Evolutionary conservation across 345 rosid genomes (phyloP), one percentile per base, ranked within the genome.

Genomic region (Abelmoschus esculentus): DNA sequence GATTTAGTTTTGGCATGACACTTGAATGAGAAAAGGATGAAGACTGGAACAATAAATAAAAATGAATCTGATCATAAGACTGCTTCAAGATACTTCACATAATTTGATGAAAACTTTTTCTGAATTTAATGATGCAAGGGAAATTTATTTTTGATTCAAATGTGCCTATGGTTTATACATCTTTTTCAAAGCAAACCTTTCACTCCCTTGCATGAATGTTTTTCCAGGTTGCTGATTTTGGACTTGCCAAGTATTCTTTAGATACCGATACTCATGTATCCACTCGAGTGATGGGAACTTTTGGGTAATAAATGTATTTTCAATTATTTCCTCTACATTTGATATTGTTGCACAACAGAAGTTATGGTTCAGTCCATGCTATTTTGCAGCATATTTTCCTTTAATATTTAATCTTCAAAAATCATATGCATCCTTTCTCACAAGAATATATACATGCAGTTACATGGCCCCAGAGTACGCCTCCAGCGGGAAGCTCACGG

Each of bases 401-500:
- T 55, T 57, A 0, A 44, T 66, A 17, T 28, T 9, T 66, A 18
- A 12, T 15, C 17, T 19, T 17, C 18, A 32, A 64, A 46, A 14
- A 4, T 55, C 46, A 38, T 8, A 38, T 50, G 3, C 26, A 2
- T 36, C 68, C 17, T 53, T 67, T 71, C 73, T 61, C 47, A 69
- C 61, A 64, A 55, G 56, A 19, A 34, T 74, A 42, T 47, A 7
- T 54, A 0, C 36, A 36, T 75, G 75, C 83, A 89, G 98, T 71
- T 93, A 93, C 85, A 64, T 93, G 80, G 97, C 96, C 60, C 98
- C 97, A 0, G 98, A 93, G 70, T 93, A 93, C 81, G 93, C 93
- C 34, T 79, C 96, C 40, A 85, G 92, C 10, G 97, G 98, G 26
- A 89, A 89, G 80, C 86, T 93, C 18, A 81, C 96, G 7, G 90